Conservation (phyloP, 2,329 filamentous ascomycete species). For the Calonectria pteridis region DNA sequence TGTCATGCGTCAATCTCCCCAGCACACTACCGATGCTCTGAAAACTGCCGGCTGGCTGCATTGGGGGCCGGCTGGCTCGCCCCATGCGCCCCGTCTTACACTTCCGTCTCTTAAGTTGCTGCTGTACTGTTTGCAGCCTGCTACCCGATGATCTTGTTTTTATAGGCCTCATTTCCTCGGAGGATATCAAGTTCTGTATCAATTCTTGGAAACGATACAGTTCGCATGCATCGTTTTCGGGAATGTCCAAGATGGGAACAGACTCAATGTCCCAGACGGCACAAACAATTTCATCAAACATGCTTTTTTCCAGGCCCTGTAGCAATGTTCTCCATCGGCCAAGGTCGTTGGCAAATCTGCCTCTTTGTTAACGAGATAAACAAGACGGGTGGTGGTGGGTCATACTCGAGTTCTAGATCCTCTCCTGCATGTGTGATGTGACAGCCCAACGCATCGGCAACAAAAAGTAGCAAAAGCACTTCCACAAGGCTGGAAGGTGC, state of each 20-base stretch:
- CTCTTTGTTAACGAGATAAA: slow-evolving; percentile 11
- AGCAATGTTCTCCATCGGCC: slow-evolving; percentile 43
- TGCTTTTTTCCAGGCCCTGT: slow-evolving; percentile 21
- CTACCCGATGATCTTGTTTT: slow-evolving; percentile 22
- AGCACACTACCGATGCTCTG: slow-evolving; percentile 18
- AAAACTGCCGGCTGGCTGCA: not conserved
- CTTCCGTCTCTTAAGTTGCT: slow-evolving; percentile 27
- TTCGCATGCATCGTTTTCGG: slow-evolving; percentile 7
- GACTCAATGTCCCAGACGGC: slow-evolving; percentile 36
- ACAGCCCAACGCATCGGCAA: slow-evolving; percentile 38
- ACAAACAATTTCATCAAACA: slow-evolving; percentile 42
- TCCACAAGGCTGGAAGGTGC: slow-evolving; percentile 23
- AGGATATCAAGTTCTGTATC: slow-evolving; percentile 39
- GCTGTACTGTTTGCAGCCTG: slow-evolving; percentile 32
- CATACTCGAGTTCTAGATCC: slow-evolving; percentile 29
- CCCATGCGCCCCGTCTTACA: not conserved
- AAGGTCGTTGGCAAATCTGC: slow-evolving; percentile 43
- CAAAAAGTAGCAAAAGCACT: slow-evolving; percentile 33
- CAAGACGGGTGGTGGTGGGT: not conserved
- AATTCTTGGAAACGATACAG: slow-evolving; percentile 38
- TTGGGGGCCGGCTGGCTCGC: not conserved
- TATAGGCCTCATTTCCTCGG: slow-evolving; percentile 14
- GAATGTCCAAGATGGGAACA: not conserved
- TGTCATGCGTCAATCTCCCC: slow-evolving; percentile 19
- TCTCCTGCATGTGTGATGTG: slow-evolving; percentile 17